Evolutionary conservation across 768 basidiomycete species (phyloP), one percentile per base, ranked within the genome.

Genomic region (Lentinula aciculospora): DNA sequence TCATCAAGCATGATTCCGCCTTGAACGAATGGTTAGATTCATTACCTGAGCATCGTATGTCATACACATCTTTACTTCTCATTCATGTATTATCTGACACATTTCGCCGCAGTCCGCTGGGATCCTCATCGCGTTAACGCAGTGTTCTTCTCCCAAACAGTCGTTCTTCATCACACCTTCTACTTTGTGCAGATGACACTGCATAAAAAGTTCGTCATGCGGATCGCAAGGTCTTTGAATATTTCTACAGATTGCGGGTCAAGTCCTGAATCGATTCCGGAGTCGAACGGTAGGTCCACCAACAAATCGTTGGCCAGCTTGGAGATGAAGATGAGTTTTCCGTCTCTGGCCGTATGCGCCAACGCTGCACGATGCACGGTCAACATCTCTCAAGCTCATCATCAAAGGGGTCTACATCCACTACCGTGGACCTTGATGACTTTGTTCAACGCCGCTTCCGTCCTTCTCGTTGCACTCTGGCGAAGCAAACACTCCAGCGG

Each of bases 1-100:
- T 51, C 19, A 55, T 51, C 46, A 36, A 57, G 21, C 44, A 45
- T 23, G 56, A 57, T 65, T 81, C 80, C 10, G 78, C 76, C 2
- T 65, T 86, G 19, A 85, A 85, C 58, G 71, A 76, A 25, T 86
- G 84, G 84, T 70, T 81, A 1, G 80, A 83, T 47, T 67, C 73
- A 3, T 73, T 85, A 3, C 84, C 84, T 1, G 67, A 71, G 34
- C 76, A 76, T 40, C 58, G 75, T 76, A 57, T 27, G 70, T 62
- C 28, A 51, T 39, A 10, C 9, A 7, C 7, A 9, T 2, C 12
- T 28, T 8, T 19, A 10, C 10, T 39, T 28, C 53, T 58, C 17
- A 42, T 37, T 45, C 2, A 56, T 63, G 6, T 13, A 27, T 47
- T 21, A 8, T 44, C 31, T 10, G 1, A 46, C 44, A 27, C 15